Evolutionary conservation across 768 basidiomycete genomes (phyloP).

Genomic region (Termitomyces sp.): DNA sequence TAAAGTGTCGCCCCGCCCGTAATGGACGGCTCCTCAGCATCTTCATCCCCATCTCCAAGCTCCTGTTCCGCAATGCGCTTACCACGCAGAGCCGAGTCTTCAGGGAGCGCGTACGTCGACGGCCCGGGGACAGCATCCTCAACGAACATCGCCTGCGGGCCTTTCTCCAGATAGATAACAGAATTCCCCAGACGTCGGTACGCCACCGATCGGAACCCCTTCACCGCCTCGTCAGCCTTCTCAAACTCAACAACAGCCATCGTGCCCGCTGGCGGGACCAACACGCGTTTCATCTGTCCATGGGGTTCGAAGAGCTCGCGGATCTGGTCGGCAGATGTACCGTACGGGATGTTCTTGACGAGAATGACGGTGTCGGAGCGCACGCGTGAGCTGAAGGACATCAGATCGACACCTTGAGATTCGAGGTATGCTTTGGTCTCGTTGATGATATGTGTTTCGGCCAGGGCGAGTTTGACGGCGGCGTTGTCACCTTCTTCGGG

Average conservation of each 20-base stretch:
- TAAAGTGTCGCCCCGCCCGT: slow-evolving; percentile 79
- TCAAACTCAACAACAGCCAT: slow-evolving; percentile 88
- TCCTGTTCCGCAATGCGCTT: slow-evolving; percentile 40
- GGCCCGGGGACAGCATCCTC: slow-evolving; percentile 26
- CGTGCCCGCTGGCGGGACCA: slow-evolving; percentile 37
- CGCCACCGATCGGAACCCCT: slow-evolving; percentile 61
- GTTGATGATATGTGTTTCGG: slow-evolving; percentile 93
- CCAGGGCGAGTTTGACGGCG: slow-evolving; percentile 92
- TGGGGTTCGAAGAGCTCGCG: slow-evolving; percentile 73
- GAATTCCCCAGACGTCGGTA: slow-evolving; percentile 88
- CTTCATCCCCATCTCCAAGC: slow-evolving; percentile 19
- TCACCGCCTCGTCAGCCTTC: slow-evolving; percentile 45
- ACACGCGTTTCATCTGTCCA: slow-evolving; percentile 60
- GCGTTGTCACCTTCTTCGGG: slow-evolving; percentile 69
- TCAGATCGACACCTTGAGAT: slow-evolving; percentile 60
- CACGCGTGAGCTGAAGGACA: slow-evolving; percentile 45
- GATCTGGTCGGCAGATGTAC: slow-evolving; percentile 72
- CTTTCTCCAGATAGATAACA: slow-evolving; percentile 90
- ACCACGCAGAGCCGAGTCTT: slow-evolving; percentile 15
- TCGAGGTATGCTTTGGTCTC: slow-evolving; percentile 93
- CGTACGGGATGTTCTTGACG: slow-evolving; percentile 96
- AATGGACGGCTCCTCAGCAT: slow-evolving; percentile 38
- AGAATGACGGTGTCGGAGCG: slow-evolving; percentile 81
- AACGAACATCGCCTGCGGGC: slow-evolving; percentile 77
- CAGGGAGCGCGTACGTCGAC: slow-evolving; percentile 5